Conservation (phyloP, 225 moss, liverwort and hornwort species). For the Thuidium tamariscinum region DNA sequence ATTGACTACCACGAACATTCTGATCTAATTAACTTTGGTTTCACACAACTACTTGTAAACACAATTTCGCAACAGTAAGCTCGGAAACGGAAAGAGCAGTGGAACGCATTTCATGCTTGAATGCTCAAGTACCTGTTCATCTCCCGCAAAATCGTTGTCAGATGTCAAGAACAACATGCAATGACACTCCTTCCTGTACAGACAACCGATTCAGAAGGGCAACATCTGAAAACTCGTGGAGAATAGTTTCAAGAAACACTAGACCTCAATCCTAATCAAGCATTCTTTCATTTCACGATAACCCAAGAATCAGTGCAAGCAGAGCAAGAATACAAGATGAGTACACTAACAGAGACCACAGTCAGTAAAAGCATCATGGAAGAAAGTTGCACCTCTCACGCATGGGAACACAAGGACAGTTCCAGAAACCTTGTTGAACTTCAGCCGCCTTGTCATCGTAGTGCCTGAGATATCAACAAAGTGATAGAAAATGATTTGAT, state of each 20-base stretch:
- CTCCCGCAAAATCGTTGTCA: slow-evolving; percentile 85
- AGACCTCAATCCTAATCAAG: not conserved
- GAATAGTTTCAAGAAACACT: not conserved
- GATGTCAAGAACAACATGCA: slow-evolving; percentile 91
- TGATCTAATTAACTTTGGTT: not conserved
- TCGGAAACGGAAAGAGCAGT: not conserved
- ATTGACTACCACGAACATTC: not conserved
- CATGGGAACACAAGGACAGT: slow-evolving; percentile 99
- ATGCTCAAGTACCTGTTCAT: slow-evolving; percentile 51
- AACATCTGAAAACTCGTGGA: not conserved
- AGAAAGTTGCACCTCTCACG: slow-evolving; percentile 58
- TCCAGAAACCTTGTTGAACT: slow-evolving; percentile 99
- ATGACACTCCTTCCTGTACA: slow-evolving; percentile 90
- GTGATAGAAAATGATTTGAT: not conserved
- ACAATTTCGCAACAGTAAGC: not conserved
- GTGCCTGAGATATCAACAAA: slow-evolving; percentile 38
- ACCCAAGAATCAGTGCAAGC: not conserved
- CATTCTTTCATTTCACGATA: not conserved
- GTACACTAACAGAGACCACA: not conserved
- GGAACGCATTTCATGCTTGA: not conserved
- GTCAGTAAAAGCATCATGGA: not conserved
- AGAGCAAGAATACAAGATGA: not conserved
- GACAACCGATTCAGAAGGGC: not conserved
- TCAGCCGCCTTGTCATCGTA: slow-evolving; percentile 93
- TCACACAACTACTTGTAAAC: not conserved